A percentile compares a stretch with the other conserved stretches of the same genome.
Evolutionary conservation across 176 grass and related monocot genomes (phyloP).

Genomic region (Pharus latifolius): DNA sequence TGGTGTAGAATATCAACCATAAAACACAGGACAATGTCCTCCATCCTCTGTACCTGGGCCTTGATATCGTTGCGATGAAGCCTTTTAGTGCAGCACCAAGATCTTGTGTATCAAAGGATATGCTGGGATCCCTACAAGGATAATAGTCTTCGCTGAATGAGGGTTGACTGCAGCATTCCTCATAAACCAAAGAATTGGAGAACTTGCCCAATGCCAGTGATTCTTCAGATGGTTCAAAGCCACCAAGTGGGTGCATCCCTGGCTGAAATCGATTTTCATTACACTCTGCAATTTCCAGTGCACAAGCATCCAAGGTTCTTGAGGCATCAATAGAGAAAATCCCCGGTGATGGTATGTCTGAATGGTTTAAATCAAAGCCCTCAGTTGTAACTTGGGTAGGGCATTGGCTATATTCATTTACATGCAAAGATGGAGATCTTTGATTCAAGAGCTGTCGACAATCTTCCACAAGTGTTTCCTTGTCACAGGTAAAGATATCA

Average conservation of each 20-base stretch:
- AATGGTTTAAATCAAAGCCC: constrained; percentile 39
- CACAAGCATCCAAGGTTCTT: constrained; percentile 8
- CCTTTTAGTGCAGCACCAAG: constrained; percentile 49
- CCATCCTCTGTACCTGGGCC: constrained; percentile 66
- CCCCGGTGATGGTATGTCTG: constrained; percentile 36
- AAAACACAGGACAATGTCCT: constrained; percentile 61
- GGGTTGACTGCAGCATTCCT: constrained; percentile 35
- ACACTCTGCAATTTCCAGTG: constrained; percentile 4
- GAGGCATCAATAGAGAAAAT: constrained; percentile 47
- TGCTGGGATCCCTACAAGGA: constrained; percentile 29
- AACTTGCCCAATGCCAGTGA: constrained; percentile 30
- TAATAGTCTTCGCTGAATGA: constrained; percentile 25
- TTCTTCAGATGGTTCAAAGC: neutral
- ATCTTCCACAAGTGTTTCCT: constrained; percentile 21
- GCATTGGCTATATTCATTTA: constrained; percentile 36
- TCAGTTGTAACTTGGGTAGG: constrained; percentile 21
- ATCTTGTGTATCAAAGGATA: constrained; percentile 54
- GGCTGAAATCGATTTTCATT: constrained; percentile 23
- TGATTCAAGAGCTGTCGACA: constrained; percentile 17
- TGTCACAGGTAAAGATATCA: constrained; percentile 41
- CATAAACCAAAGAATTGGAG: constrained; percentile 41
- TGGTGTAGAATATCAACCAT: constrained; percentile 72
- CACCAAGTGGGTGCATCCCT: constrained; percentile 6
- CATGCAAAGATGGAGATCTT: constrained; percentile 25
- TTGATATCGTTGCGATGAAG: constrained; percentile 45